Conservation (phyloP, 2,329 filamentous ascomycete genomes). For the Alternaria sp. region DNA sequence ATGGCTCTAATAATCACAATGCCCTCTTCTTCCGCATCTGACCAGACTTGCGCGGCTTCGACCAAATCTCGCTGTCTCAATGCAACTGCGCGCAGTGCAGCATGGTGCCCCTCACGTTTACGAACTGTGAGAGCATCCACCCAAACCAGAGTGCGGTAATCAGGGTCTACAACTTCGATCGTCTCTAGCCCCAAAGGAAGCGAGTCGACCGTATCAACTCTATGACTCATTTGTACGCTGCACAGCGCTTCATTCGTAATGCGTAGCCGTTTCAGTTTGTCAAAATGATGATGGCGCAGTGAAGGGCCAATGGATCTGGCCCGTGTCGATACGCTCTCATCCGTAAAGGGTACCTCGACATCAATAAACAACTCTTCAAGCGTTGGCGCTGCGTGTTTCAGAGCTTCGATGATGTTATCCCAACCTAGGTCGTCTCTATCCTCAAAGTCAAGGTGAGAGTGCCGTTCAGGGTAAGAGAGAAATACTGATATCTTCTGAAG, state of each 20-base stretch:
- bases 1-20: not conserved
- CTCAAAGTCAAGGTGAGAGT: not conserved
- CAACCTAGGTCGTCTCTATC: not conserved
- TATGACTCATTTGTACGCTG: not conserved
- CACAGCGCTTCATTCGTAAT: not conserved
- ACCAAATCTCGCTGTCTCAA: not conserved
- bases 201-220: not conserved
- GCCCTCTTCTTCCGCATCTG: not conserved
- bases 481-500: not conserved
- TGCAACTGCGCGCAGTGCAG: not conserved
- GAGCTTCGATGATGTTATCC: not conserved
- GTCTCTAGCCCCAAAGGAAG: not conserved
- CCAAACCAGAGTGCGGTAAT: not conserved
- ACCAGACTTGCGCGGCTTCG: not conserved
- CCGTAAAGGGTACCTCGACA: not conserved
- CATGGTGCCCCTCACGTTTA: not conserved
- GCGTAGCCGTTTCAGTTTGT: not conserved
- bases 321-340: not conserved
- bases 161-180: not conserved
- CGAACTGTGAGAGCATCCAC: not conserved
- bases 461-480: not conserved
- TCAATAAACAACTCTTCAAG: not conserved
- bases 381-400: not conserved
- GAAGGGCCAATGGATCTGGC: not conserved
- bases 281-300: not conserved